These are phyloP conservation scores for Fagopyrum esculentum DNA, from an alignment of 148 eudicot species.

Conservation along the genomic window DNA sequence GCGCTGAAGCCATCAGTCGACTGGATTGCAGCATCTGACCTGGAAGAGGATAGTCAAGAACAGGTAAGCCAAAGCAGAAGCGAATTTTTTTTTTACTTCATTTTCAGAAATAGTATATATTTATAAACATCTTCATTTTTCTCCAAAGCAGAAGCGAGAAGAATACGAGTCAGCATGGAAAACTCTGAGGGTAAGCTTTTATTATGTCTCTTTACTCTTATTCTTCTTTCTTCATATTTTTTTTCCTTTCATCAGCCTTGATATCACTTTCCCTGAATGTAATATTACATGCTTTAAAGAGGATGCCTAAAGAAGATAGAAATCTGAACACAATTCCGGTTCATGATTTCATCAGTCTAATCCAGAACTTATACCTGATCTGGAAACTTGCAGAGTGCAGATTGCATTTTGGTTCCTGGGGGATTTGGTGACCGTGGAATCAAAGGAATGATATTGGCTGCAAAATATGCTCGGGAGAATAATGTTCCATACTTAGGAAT, in stretches of 20 bases:
- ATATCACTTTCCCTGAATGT: not conserved
- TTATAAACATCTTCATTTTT: slow-evolving; percentile 6
- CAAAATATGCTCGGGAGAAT: slow-evolving; percentile 90
- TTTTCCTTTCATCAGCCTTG: not conserved
- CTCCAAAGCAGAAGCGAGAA: slow-evolving; percentile 52
- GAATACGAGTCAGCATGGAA: slow-evolving; percentile 85
- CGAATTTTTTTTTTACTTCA: not conserved
- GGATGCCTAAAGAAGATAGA: not conserved
- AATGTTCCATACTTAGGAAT: slow-evolving; percentile 89
- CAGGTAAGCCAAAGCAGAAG: slow-evolving; percentile 50
- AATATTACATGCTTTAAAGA: not conserved
- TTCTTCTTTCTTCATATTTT: too few species aligned
- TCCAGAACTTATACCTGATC: not conserved
- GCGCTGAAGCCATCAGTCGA: slow-evolving; percentile 71
- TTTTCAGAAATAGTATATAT: not conserved
- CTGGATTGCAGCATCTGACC: slow-evolving; percentile 98
- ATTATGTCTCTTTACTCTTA: not conserved
- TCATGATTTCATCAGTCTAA: not conserved
- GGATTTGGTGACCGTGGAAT: slow-evolving; percentile 99
- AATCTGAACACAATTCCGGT: not conserved
- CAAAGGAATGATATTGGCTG: slow-evolving; percentile 87
- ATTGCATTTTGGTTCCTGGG: slow-evolving; percentile 93
- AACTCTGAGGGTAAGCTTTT: slow-evolving; percentile 55
- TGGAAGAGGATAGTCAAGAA: slow-evolving; percentile 82
- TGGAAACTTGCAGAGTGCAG: slow-evolving; percentile 50